Evolutionary conservation across 2,329 filamentous ascomycete species (phyloP).

Genomic region (Talaromyces sp.): DNA sequence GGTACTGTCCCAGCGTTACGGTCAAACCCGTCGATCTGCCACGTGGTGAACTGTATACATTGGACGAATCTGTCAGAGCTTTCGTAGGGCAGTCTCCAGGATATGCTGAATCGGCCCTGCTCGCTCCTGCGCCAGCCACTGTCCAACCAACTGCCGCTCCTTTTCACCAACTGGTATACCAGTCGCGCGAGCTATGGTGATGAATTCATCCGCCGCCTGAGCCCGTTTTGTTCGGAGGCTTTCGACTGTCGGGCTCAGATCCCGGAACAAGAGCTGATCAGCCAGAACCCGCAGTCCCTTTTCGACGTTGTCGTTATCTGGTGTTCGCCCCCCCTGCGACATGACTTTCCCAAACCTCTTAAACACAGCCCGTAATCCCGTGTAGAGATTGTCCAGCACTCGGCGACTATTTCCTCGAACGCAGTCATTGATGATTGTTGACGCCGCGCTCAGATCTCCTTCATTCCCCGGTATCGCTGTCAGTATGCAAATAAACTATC

Average conservation of each 20-base stretch:
- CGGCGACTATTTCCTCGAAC: slow-evolving; percentile 28
- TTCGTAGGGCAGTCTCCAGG: slow-evolving; percentile 27
- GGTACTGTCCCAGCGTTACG: slow-evolving; percentile 8
- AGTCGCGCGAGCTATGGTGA: slow-evolving; percentile 22
- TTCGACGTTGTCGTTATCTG: slow-evolving; percentile 21
- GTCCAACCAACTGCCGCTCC: slow-evolving; percentile 20
- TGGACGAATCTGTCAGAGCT: slow-evolving; percentile 3
- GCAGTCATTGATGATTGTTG: slow-evolving; percentile 25
- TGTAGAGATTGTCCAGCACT: slow-evolving; percentile 32
- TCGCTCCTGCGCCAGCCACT: slow-evolving; percentile 37
- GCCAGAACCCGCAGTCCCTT: slow-evolving; percentile 24
- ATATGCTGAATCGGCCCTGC: slow-evolving; percentile 32
- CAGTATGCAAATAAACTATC: background rate
- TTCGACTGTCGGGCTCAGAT: slow-evolving; percentile 33
- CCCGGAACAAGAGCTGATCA: slow-evolving; percentile 25
- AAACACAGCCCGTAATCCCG: slow-evolving; percentile 30
- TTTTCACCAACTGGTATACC: slow-evolving; percentile 15
- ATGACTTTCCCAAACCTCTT: slow-evolving; percentile 24
- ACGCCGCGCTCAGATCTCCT: slow-evolving; percentile 25
- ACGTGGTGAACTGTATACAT: slow-evolving; percentile 10
- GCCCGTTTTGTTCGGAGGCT: slow-evolving; percentile 34
- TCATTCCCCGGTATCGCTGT: slow-evolving; percentile 6
- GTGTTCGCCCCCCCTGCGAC: slow-evolving; percentile 11
- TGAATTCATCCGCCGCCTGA: slow-evolving; percentile 29
- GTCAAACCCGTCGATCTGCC: slow-evolving; percentile 12